Evolutionary conservation across 768 basidiomycete species (phyloP).

Genomic region (Boletus barrowsii): DNA sequence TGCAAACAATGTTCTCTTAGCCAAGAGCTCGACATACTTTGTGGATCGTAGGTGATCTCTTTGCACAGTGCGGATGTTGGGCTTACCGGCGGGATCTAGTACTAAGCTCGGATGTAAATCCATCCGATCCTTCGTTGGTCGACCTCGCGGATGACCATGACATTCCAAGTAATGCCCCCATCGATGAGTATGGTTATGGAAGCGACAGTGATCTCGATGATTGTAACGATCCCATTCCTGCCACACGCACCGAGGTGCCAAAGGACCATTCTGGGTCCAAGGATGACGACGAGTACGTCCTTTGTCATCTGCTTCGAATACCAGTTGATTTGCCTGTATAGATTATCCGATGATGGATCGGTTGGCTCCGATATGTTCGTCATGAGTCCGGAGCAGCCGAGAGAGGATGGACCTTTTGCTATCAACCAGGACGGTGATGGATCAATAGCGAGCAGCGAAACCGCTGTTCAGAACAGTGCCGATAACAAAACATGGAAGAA

Average conservation of each 20-base stretch:
- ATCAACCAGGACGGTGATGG: not conserved
- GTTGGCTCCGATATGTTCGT: conserved; percentile 16
- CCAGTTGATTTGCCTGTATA: not conserved
- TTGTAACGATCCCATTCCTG: conserved; percentile 15
- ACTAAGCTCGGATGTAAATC: conserved; percentile 8
- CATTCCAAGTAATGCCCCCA: conserved; percentile 1
- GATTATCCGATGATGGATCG: conserved; percentile 10
- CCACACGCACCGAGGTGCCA: not conserved
- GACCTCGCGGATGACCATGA: conserved; percentile 11
- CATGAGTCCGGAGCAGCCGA: conserved; percentile 14
- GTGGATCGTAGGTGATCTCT: conserved; percentile 14
- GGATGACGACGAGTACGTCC: conserved; percentile 8
- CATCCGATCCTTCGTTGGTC: conserved; percentile 5
- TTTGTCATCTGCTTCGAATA: not conserved
- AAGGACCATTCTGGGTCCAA: not conserved
- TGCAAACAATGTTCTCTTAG: conserved; percentile 28
- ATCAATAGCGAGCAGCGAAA: conserved; percentile 8
- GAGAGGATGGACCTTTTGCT: not conserved
- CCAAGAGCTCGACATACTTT: conserved; percentile 27
- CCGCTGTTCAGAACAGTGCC: not conserved
- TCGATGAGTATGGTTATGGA: conserved; percentile 28
- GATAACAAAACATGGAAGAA: not conserved
- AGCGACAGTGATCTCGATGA: conserved; percentile 36
- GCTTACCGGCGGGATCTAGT: conserved; percentile 1
- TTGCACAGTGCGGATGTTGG: not conserved